Conservation (phyloP, 2,329 filamentous ascomycete species). For the Ceratocystis ficicola region DNA sequence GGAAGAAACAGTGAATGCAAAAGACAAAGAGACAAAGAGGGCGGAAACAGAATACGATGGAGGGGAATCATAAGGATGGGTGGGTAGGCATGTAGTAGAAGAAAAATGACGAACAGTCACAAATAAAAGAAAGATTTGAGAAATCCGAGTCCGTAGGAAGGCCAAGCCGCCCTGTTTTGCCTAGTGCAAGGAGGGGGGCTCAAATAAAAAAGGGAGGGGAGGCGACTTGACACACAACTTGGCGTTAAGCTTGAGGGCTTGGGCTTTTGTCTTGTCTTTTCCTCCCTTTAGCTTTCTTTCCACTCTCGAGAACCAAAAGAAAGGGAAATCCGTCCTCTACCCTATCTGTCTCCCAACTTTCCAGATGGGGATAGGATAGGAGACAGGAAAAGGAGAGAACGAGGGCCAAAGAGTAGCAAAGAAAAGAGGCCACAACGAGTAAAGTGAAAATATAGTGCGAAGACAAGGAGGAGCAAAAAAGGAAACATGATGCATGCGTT, state of each 20-base stretch:
- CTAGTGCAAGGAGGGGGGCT: background rate
- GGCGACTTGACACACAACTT: slow-evolving; percentile 5
- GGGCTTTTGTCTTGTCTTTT: background rate
- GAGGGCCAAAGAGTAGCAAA: background rate
- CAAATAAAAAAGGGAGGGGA: background rate
- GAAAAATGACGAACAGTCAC: background rate
- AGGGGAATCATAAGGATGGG: background rate
- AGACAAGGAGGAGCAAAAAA: background rate
- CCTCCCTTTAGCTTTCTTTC: background rate
- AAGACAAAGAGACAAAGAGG: background rate
- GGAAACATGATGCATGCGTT: background rate
- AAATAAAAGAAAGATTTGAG: slow-evolving; percentile 1
- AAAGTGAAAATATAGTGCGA: background rate
- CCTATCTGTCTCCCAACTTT: background rate
- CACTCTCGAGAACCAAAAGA: background rate
- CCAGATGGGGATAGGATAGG: background rate
- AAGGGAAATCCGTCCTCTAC: background rate
- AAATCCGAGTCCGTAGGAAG: background rate
- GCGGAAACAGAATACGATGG: background rate
- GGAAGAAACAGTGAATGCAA: background rate
- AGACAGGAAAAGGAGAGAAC: background rate
- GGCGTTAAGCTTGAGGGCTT: background rate
- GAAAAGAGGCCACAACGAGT: background rate
- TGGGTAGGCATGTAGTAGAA: background rate
- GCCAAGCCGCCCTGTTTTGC: slow-evolving; percentile 7